Conservation (phyloP, 1,139 yeast genomes). For the Pichia sp. region DNA sequence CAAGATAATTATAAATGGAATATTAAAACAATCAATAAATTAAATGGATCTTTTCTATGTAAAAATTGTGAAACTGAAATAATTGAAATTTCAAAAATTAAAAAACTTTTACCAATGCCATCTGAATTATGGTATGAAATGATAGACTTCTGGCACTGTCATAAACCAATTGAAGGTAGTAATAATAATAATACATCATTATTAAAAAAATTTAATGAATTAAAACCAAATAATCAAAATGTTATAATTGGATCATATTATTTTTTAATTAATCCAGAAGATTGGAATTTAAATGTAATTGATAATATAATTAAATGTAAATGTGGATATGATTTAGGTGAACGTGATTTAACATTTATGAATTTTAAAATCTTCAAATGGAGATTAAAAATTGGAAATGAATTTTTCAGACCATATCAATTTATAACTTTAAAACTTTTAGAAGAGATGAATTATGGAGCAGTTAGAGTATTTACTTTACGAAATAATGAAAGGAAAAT, state of each 20-base stretch:
- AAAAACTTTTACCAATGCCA: conserved; percentile 61
- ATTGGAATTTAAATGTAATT: conserved; percentile 14
- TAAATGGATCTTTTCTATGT: conserved; percentile 10
- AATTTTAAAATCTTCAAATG: conserved; percentile 51
- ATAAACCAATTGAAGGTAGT: conserved; percentile 53
- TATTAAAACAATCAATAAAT: not conserved
- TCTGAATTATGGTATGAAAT: conserved; percentile 91
- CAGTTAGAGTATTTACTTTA: conserved; percentile 24
- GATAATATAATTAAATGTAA: conserved; percentile 6
- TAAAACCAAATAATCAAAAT: conserved; percentile 41
- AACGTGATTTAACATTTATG: conserved; percentile 22
- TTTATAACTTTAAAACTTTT: conserved; percentile 22
- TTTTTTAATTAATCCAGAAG: conserved; percentile 36
- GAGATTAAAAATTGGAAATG: conserved; percentile 38
- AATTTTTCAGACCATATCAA: conserved; percentile 17
- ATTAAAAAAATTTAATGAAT: conserved; percentile 25
- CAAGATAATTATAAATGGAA: conserved; percentile 24
- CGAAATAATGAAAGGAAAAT: conserved; percentile 23
- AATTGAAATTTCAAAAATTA: conserved; percentile 19
- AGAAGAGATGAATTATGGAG: conserved; percentile 27
- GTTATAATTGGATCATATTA: conserved; percentile 57
- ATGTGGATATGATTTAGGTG: conserved; percentile 19
- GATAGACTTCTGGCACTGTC: conserved; percentile 99
- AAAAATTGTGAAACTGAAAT: conserved; percentile 12
- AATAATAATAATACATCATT: conserved; percentile 14